Percentiles rank a stretch among this genome's conserved stretches.
Evolutionary conservation across 2,329 filamentous ascomycete genomes (phyloP).

Genomic region (Botrytis sinoallii): DNA sequence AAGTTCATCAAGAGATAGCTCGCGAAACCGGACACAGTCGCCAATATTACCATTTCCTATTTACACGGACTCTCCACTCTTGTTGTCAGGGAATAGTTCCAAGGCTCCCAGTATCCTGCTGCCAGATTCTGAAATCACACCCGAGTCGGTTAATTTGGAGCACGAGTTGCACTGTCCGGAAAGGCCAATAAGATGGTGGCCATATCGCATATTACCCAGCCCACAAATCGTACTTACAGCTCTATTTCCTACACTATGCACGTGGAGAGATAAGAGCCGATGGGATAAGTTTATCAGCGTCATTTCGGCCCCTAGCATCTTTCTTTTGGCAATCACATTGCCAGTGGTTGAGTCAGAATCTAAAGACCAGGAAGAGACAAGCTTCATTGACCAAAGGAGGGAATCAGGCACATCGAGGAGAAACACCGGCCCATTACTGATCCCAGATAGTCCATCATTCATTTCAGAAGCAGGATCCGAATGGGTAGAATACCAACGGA

Average conservation of each 20-base stretch:
- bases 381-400: slow-evolving; percentile 21
- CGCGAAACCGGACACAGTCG: slow-evolving; percentile 29
- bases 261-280: slow-evolving; percentile 77
- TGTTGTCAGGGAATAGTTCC: slow-evolving; percentile 32
- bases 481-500: slow-evolving; percentile 57
- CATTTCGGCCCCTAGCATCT: slow-evolving; percentile 84
- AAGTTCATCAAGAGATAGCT: slow-evolving; percentile 33
- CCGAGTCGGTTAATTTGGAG: slow-evolving; percentile 30
- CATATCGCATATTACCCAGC: slow-evolving; percentile 67
- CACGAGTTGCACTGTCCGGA: slow-evolving; percentile 26
- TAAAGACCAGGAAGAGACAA: slow-evolving; percentile 43
- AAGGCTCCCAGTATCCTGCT: slow-evolving; percentile 35
- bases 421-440: slow-evolving; percentile 27
- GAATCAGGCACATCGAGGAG: slow-evolving; percentile 33
- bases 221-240: slow-evolving; percentile 69
- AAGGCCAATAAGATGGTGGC: slow-evolving; percentile 70
- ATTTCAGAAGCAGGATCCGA: slow-evolving; percentile 45
- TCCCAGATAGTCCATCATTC: slow-evolving; percentile 32
- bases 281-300: slow-evolving; percentile 80
- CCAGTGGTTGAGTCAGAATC: slow-evolving; percentile 79
- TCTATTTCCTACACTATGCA: slow-evolving; percentile 81
- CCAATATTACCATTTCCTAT: slow-evolving; percentile 36
- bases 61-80: slow-evolving; percentile 36
- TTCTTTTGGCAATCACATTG: slow-evolving; percentile 83
- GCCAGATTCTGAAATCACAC: slow-evolving; percentile 29